These are phyloP conservation scores for Aspergillus sparsus DNA, from an alignment of 495 filamentous ascomycete genomes.

Conservation along the genomic window DNA sequence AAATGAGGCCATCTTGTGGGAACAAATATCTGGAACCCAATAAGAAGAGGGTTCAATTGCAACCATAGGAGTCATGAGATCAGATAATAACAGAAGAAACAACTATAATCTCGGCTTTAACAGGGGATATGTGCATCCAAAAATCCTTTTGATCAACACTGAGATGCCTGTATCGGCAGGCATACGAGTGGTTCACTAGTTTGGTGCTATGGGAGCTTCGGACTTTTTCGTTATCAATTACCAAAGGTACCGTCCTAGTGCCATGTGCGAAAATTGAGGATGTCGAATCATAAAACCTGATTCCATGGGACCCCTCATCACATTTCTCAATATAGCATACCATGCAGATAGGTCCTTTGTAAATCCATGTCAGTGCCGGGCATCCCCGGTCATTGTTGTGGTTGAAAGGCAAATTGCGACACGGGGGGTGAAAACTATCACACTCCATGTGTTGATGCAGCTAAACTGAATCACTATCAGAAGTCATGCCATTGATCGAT, in stretches of 20 bases:
- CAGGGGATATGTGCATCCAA: background rate
- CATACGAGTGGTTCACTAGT: constrained; percentile 3
- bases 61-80: constrained; percentile 9
- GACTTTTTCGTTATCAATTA: constrained; percentile 11
- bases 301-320: constrained; percentile 3
- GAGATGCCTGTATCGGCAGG: background rate
- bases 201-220: background rate
- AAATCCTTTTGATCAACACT: constrained; percentile 8
- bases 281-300: constrained; percentile 16
- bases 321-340: constrained; percentile 5
- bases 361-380: constrained; percentile 15
- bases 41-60: background rate
- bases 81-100: constrained; percentile 1
- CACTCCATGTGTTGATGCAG: constrained; percentile 11
- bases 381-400: background rate
- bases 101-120: constrained; percentile 3
- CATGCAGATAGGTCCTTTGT: constrained; percentile 8
- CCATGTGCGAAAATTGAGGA: background rate
- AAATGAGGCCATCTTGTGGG: constrained; percentile 7
- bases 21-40: constrained; percentile 9
- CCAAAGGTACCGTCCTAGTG: constrained; percentile 8
- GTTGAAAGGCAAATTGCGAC: constrained; percentile 10
- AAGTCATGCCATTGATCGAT: constrained; percentile 11
- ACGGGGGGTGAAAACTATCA: constrained; percentile 9
- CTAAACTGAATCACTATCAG: constrained; percentile 9